A percentile compares a stretch with the other conserved stretches of the same genome.
These are phyloP conservation scores for Irpex sp. DNA, from an alignment of 1,284 basidiomycete genomes.

Conservation along the genomic window DNA sequence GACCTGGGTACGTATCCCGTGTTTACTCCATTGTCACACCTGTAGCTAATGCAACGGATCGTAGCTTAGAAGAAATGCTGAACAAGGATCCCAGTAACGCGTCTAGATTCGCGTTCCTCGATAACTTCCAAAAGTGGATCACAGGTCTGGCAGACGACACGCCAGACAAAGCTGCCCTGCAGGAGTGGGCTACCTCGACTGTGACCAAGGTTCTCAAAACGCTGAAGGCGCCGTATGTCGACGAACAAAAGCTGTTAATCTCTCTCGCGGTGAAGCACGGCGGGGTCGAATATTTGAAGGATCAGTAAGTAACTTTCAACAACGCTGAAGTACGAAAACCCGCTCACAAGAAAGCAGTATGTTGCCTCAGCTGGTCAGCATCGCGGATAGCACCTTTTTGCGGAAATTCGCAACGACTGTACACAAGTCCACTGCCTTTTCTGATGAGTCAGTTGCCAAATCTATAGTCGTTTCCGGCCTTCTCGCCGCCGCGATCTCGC, in stretches of 20 bases:
- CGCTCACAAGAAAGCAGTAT: not conserved
- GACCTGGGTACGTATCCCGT: not conserved
- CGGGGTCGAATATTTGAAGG: not conserved
- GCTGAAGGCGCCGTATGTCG: not conserved
- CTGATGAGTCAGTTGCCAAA: not conserved
- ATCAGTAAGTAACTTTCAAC: not conserved
- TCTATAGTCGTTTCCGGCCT: not conserved
- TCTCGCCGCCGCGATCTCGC: not conserved
- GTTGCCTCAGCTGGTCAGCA: not conserved
- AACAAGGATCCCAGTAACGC: not conserved
- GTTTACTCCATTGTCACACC: not conserved
- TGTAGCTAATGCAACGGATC: not conserved
- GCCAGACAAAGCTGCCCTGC: not conserved
- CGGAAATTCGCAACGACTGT: not conserved
- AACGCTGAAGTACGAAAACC: not conserved
- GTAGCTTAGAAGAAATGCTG: not conserved
- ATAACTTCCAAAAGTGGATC: not conserved
- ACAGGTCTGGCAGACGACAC: not conserved
- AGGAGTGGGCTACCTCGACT: not conserved
- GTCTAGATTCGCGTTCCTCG: not conserved
- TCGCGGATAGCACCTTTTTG: not conserved
- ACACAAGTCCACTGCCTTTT: not conserved
- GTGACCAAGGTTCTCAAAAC: not conserved
- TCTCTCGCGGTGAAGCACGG: not conserved
- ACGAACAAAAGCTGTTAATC: not conserved